phyloP scores from a whole-genome alignment of 2,329 filamentous ascomycete species.

The Aspergillus hortae region DNA sequence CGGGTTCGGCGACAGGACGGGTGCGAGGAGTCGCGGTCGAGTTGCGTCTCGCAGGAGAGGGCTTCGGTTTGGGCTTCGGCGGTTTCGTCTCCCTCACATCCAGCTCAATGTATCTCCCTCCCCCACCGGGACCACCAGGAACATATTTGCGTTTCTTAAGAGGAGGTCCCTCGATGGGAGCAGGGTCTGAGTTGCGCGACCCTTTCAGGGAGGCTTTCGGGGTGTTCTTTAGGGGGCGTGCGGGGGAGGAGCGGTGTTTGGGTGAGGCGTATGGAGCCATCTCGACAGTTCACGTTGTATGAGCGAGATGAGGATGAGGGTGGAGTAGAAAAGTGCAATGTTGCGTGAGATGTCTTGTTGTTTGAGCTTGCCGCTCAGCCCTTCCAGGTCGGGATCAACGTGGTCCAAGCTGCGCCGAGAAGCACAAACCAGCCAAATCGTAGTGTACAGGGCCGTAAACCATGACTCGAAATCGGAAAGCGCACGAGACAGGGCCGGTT shows the following conservation, averaged over 20 bases:
- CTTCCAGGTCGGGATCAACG: conserved; percentile 9
- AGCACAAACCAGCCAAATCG: conserved; percentile 5
- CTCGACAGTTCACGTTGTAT: background rate
- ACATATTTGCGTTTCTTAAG: conserved; percentile 73
- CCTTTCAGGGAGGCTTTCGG: conserved; percentile 31
- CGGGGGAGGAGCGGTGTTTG: conserved; percentile 22
- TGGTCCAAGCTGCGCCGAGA: conserved; percentile 6
- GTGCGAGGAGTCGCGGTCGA: conserved; percentile 47
- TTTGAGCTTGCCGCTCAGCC: conserved; percentile 12
- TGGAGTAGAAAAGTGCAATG: background rate
- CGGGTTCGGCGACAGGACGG: conserved; percentile 42
- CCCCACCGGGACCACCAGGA: conserved; percentile 80
- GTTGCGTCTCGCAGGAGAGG: conserved; percentile 43
- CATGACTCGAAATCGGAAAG: conserved; percentile 11
- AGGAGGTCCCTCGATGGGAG: conserved; percentile 54
- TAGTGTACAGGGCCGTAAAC: conserved; percentile 1
- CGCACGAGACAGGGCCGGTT: background rate
- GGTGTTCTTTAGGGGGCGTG: conserved; percentile 26
- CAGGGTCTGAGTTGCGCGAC: conserved; percentile 25
- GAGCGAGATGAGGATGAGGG: background rate
- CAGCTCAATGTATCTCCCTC: conserved; percentile 76
- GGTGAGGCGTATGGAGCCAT: conserved; percentile 33
- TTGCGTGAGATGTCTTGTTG: background rate
- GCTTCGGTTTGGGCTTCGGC: conserved; percentile 40
- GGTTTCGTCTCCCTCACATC: conserved; percentile 56